Percentiles rank a stretch among this genome's conserved stretches.
phyloP scores from a whole-genome alignment of 2,329 filamentous ascomycete species.

The Penicillium rolfsii region DNA sequence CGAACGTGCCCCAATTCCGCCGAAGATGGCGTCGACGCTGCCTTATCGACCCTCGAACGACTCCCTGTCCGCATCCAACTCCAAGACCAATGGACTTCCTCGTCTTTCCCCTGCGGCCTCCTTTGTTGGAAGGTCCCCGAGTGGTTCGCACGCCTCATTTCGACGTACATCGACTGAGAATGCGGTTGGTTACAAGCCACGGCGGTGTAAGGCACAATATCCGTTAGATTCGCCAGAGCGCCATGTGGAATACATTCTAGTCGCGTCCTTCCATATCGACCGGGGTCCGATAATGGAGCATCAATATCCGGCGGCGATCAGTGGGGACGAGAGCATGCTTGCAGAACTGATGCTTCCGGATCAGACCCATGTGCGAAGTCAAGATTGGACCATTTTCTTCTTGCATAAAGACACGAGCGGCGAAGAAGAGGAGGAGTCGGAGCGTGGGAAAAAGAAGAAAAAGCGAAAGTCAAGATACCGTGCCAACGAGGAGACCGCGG shows the following conservation, averaged over 20 bases:
- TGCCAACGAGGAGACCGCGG: slow-evolving; percentile 52
- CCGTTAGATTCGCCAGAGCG: slow-evolving; percentile 76
- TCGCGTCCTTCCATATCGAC: slow-evolving; percentile 97
- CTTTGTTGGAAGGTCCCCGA: slow-evolving; percentile 57
- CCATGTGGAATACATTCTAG: slow-evolving; percentile 98
- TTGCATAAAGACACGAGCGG: slow-evolving; percentile 90
- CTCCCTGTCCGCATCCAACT: slow-evolving; percentile 56
- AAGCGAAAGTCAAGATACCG: slow-evolving; percentile 51
- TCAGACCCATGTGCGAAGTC: slow-evolving; percentile 89
- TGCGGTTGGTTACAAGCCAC: slow-evolving; percentile 53
- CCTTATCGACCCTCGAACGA: slow-evolving; percentile 47
- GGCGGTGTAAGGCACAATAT: slow-evolving; percentile 72
- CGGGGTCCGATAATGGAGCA: slow-evolving; percentile 97
- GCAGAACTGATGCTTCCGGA: slow-evolving; percentile 98
- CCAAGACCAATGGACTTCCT: slow-evolving; percentile 56
- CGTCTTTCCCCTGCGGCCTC: slow-evolving; percentile 64
- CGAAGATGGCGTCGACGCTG: slow-evolving; percentile 42
- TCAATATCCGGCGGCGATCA: slow-evolving; percentile 92
- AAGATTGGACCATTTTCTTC: slow-evolving; percentile 99
- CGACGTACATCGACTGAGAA: slow-evolving; percentile 42
- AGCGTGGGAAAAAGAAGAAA: slow-evolving; percentile 50
- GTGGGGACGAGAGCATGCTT: slow-evolving; percentile 95
- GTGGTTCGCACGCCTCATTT: slow-evolving; percentile 46
- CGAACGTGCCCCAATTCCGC: slow-evolving; percentile 11
- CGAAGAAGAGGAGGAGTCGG: slow-evolving; percentile 72